Percentiles rank a stretch among this genome's conserved stretches.
Conservation (phyloP, 2,329 filamentous ascomycete genomes). For the Talaromyces sp. region DNA sequence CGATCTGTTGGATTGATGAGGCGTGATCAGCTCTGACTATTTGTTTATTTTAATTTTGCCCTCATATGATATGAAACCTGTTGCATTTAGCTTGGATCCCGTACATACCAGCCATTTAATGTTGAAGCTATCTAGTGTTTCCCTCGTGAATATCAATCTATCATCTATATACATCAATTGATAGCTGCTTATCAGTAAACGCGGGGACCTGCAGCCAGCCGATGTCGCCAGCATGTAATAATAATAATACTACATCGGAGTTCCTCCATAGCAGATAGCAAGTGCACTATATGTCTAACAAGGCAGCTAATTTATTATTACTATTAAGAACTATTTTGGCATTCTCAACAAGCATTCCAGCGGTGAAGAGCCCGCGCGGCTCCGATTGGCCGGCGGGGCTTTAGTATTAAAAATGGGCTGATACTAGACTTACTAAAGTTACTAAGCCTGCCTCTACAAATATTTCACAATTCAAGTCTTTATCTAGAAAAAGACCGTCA, state of each 20-base stretch:
- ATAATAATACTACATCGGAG: too few species aligned
- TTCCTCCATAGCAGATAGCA: too few species aligned
- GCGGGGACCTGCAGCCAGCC: neutral
- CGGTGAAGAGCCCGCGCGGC: neutral
- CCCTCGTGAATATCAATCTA: too few species aligned
- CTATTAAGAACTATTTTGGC: neutral
- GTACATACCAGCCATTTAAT: neutral
- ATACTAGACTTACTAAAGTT: neutral
- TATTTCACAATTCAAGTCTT: neutral
- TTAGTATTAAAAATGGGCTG: neutral
- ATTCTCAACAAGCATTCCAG: neutral
- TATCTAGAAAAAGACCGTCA: neutral
- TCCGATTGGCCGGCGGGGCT: neutral
- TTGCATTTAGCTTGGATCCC: neutral
- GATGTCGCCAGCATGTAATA: too few species aligned
- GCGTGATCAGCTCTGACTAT: neutral
- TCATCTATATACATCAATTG: neutral
- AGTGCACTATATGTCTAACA: neutral
- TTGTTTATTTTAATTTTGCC: neutral
- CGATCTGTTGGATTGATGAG: slow-evolving; percentile 36
- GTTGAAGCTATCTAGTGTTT: neutral
- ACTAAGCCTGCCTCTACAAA: neutral
- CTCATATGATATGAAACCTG: neutral
- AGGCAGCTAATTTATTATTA: neutral
- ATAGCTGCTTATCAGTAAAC: neutral